A percentile compares a stretch with the other conserved stretches of the same genome.
phyloP scores from a whole-genome alignment of 1,284 basidiomycete genomes.

The Heliocybe sulcata region DNA sequence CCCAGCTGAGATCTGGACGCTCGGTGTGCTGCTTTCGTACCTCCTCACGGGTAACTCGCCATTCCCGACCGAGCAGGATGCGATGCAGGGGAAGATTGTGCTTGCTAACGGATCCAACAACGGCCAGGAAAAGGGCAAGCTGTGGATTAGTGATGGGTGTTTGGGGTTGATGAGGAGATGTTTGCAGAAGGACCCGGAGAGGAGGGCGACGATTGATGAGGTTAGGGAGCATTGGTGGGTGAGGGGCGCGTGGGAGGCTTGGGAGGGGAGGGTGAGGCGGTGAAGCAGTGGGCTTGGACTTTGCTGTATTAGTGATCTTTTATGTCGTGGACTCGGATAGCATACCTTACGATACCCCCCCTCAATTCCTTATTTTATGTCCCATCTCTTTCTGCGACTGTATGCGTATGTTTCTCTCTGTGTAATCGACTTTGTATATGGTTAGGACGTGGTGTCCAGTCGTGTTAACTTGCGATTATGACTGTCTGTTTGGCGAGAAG shows the following conservation, averaged over 20 bases:
- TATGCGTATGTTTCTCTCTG: background rate
- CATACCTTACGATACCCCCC: background rate
- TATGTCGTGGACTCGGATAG: background rate
- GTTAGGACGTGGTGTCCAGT: background rate
- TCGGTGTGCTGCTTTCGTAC: constrained; percentile 86
- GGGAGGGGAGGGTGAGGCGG: constrained; percentile 1
- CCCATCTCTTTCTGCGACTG: background rate
- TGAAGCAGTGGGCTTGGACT: background rate
- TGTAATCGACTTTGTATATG: background rate
- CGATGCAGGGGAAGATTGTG: constrained; percentile 44
- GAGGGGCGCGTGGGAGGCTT: constrained; percentile 21
- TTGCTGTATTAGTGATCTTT: background rate
- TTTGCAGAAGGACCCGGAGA: constrained; percentile 63
- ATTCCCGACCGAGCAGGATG: constrained; percentile 71
- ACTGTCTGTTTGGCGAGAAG: too few species aligned
- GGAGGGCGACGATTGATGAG: constrained; percentile 63
- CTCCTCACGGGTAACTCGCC: constrained; percentile 82
- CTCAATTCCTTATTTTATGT: background rate
- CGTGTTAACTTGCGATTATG: too few species aligned
- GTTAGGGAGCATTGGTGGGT: constrained; percentile 79
- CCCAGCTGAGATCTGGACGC: constrained; percentile 85
- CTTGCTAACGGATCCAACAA: constrained; percentile 28
- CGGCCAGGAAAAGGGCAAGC: constrained; percentile 24
- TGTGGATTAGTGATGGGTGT: constrained; percentile 29
- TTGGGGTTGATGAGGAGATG: constrained; percentile 64